Percentiles rank a stretch among this genome's conserved stretches.
Conservation (phyloP, 2,329 filamentous ascomycete species). For the Neoascochyta sp. region DNA sequence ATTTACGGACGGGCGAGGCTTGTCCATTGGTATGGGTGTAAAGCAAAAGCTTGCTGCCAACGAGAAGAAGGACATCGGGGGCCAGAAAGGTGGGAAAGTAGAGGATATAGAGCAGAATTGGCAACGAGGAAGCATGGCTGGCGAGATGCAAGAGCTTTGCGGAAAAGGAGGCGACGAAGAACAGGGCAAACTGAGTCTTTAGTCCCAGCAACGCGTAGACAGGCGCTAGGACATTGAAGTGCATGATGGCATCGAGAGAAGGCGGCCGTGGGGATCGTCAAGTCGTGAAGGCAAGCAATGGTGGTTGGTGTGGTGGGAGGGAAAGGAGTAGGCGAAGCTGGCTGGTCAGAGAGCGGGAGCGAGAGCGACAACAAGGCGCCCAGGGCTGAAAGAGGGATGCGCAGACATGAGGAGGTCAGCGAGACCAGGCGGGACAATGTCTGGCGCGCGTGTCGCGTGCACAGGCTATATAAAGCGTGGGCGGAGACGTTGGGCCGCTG, state of each 20-base stretch:
- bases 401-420: too few species aligned
- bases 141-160: conserved; percentile 16
- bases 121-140: conserved; percentile 12
- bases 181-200: conserved; percentile 13
- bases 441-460: too few species aligned
- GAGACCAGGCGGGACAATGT: too few species aligned
- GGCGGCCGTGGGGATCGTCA: conserved; percentile 6
- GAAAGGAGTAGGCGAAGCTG: too few species aligned
- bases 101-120: conserved; percentile 14
- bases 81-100: conserved; percentile 16
- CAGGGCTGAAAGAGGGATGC: too few species aligned
- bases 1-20: conserved; percentile 3
- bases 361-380: too few species aligned
- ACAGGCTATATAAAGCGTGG: too few species aligned
- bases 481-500: too few species aligned
- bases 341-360: too few species aligned
- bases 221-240: conserved; percentile 14
- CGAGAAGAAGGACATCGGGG: conserved; percentile 12
- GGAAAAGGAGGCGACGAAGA: conserved; percentile 14
- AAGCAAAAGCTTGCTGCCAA: conserved; percentile 12
- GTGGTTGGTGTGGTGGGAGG: too few species aligned
- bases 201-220: conserved; percentile 11
- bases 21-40: conserved; percentile 13
- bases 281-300: too few species aligned
- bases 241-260: conserved; percentile 10